Evolutionary conservation across 2,329 filamentous ascomycete species (phyloP).

Genomic region (Rhynchosporium agropyri): DNA sequence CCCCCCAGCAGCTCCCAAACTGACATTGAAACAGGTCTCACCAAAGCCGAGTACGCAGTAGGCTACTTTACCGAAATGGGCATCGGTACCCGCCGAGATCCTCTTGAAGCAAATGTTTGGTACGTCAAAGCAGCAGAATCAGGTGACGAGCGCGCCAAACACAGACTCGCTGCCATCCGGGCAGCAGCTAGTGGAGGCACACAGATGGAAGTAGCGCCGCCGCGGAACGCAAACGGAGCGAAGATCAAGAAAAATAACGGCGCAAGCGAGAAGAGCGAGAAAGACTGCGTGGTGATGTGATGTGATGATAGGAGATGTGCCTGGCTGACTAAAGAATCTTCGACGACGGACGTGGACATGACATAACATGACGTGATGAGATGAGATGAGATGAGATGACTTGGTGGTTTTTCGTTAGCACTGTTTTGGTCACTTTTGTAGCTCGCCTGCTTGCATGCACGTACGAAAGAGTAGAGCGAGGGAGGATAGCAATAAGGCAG

Average conservation of each 20-base stretch:
- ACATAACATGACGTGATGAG: slow-evolving; percentile 8
- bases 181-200: slow-evolving; percentile 65
- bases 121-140: slow-evolving; percentile 94
- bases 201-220: slow-evolving; percentile 40
- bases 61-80: slow-evolving; percentile 99
- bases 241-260: slow-evolving; percentile 38
- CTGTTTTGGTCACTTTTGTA: background rate
- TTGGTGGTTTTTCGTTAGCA: background rate
- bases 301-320: background rate
- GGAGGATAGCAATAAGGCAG: background rate
- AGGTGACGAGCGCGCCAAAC: slow-evolving; percentile 86
- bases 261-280: slow-evolving; percentile 28
- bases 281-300: slow-evolving; percentile 40
- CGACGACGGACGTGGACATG: slow-evolving; percentile 3
- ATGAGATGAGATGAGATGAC: slow-evolving; percentile 7
- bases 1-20: slow-evolving; percentile 13
- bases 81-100: slow-evolving; percentile 90
- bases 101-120: slow-evolving; percentile 97
- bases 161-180: slow-evolving; percentile 82
- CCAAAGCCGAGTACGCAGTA: slow-evolving; percentile 85
- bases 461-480: background rate
- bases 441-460: background rate
- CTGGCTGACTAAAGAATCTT: background rate
- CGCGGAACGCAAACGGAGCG: slow-evolving; percentile 34
- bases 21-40: slow-evolving; percentile 37